Evolutionary conservation across 306 rosid genomes (phyloP).

Genomic region (Elaeagnus macrophylla): DNA sequence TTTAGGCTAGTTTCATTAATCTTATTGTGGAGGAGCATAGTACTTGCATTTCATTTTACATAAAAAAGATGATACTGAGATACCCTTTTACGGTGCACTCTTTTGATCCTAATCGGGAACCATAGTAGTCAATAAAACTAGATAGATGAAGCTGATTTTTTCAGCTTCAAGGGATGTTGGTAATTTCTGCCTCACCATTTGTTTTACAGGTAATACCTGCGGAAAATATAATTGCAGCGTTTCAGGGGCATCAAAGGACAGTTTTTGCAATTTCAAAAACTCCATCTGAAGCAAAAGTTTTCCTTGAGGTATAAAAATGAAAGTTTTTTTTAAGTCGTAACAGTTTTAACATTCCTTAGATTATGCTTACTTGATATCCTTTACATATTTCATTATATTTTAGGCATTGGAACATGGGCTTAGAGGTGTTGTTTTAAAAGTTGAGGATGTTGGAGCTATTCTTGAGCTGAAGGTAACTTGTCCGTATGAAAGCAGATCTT

Average conservation of each 20-base stretch:
- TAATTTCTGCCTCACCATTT: background rate
- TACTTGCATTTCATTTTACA: too few relatives aligned
- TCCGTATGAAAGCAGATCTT: constrained; percentile 16
- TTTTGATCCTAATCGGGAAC: too few relatives aligned
- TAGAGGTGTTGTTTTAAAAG: constrained; percentile 77
- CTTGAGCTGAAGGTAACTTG: constrained; percentile 66
- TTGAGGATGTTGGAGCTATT: constrained; percentile 61
- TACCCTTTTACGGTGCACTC: too few relatives aligned
- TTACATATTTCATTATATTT: constrained; percentile 9
- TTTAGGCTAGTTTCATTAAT: too few relatives aligned
- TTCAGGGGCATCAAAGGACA: constrained; percentile 63
- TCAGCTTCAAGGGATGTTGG: too few relatives aligned
- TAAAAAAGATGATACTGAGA: too few relatives aligned
- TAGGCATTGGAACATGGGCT: constrained; percentile 86
- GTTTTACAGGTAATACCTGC: constrained; percentile 67
- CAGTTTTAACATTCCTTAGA: too few relatives aligned
- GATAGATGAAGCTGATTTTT: too few relatives aligned
- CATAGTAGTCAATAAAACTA: too few relatives aligned
- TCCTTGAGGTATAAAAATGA: constrained; percentile 58
- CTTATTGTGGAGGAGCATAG: too few relatives aligned
- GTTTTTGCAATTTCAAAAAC: constrained; percentile 55
- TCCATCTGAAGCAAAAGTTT: constrained; percentile 56
- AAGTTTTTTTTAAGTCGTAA: too few relatives aligned
- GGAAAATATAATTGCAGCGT: constrained; percentile 81
- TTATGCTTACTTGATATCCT: background rate